A percentile compares a stretch with the other conserved stretches of the same genome.
Conservation (phyloP, 352 stramenopile species). For the Globisporangium middletonii region DNA sequence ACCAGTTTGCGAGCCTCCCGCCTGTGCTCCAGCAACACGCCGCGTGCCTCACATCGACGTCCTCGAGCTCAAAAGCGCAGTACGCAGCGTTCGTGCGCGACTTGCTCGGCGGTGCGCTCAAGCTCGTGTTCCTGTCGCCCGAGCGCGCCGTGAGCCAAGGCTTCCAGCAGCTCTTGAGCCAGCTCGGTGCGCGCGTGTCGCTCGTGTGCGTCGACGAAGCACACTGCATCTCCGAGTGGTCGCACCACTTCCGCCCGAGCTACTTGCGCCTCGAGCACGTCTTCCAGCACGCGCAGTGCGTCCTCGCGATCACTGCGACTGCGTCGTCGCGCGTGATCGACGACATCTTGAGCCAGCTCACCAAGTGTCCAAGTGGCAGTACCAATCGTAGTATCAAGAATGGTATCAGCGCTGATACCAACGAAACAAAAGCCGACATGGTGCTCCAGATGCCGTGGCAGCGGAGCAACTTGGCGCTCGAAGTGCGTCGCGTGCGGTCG, state of each 20-base stretch:
- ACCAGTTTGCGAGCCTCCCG: constrained; percentile 86
- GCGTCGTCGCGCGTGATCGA: constrained; percentile 72
- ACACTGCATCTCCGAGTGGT: constrained; percentile 95
- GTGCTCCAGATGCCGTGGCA: constrained; percentile 77
- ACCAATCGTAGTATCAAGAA: background rate
- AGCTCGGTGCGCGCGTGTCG: constrained; percentile 41
- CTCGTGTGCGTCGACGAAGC: constrained; percentile 94
- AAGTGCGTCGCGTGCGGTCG: constrained; percentile 41
- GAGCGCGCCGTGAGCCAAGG: constrained; percentile 82
- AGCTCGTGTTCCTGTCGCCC: constrained; percentile 89
- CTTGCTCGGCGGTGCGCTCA: constrained; percentile 51
- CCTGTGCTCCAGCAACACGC: constrained; percentile 46
- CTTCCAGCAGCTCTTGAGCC: constrained; percentile 62
- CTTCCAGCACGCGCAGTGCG: constrained; percentile 53
- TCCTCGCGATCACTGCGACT: constrained; percentile 92
- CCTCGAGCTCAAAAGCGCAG: constrained; percentile 43
- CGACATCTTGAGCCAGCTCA: constrained; percentile 63
- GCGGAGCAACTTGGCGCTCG: constrained; percentile 52
- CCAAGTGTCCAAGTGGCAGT: constrained; percentile 6
- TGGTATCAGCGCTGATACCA: background rate
- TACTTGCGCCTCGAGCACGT: constrained; percentile 58
- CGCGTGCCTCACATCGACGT: constrained; percentile 44
- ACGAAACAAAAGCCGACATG: constrained; percentile 20
- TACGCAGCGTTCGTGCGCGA: constrained; percentile 65
- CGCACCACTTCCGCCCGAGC: constrained; percentile 91